These are phyloP conservation scores for Agrostemma githago DNA, from an alignment of 148 eudicot species.

Conservation along the genomic window DNA sequence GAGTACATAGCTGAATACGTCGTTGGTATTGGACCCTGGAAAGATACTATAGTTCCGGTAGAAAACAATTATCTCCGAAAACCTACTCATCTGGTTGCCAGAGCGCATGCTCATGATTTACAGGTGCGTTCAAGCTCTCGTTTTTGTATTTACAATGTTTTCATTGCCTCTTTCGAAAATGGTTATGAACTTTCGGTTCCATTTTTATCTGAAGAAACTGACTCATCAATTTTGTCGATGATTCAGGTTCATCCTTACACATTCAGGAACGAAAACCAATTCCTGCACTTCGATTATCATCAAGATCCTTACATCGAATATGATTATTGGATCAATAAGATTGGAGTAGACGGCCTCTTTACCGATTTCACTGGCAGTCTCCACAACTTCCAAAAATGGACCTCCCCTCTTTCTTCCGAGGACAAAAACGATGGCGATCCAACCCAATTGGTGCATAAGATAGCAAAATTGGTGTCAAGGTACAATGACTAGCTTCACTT, in stretches of 20 bases:
- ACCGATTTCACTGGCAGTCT: constrained; percentile 94
- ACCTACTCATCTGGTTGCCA: constrained; percentile 89
- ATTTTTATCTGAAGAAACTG: not conserved
- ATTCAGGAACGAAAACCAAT: constrained; percentile 68
- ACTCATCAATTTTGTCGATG: constrained; percentile 5
- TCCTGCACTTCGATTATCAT: constrained; percentile 63
- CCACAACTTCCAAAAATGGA: constrained; percentile 71
- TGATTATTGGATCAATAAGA: constrained; percentile 71
- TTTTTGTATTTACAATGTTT: not conserved
- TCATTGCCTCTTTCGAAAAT: not conserved
- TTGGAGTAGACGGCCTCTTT: constrained; percentile 85
- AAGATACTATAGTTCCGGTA: constrained; percentile 74
- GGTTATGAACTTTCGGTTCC: not conserved
- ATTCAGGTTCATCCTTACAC: constrained; percentile 94
- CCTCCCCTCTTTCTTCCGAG: constrained; percentile 37
- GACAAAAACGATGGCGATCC: constrained; percentile 30
- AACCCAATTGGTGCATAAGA: constrained; percentile 41
- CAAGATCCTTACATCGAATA: constrained; percentile 80
- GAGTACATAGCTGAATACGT: constrained; percentile 70
- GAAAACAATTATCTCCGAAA: constrained; percentile 57
- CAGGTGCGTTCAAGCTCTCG: constrained; percentile 43
- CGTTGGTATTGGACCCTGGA: constrained; percentile 96
- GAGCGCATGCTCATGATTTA: constrained; percentile 82
- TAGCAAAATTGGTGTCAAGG: constrained; percentile 36
- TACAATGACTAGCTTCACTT: constrained; percentile 11